A percentile compares a stretch with the other conserved stretches of the same genome.
phyloP scores from a whole-genome alignment of 345 rosid genomes.

The Populus nigra region DNA sequence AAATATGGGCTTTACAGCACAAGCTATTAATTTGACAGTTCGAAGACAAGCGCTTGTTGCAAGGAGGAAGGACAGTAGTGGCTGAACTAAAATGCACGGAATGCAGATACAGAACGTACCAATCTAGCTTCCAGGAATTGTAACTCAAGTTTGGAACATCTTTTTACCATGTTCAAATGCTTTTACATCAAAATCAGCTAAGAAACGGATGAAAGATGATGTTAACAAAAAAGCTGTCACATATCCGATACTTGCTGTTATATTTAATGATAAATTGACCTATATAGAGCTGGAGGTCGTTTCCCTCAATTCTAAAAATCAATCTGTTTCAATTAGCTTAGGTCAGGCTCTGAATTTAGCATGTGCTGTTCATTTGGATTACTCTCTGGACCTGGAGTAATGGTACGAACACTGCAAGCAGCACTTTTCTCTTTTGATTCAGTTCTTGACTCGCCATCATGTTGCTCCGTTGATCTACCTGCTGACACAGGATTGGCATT shows the following conservation, averaged over 20 bases:
- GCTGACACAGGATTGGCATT: conserved; percentile 5
- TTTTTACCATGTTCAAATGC: background rate
- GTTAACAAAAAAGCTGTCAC: conserved; percentile 1
- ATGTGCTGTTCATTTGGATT: conserved; percentile 32
- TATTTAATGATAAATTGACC: conserved; percentile 18
- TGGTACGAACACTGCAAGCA: conserved; percentile 9
- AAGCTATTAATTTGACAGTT: background rate
- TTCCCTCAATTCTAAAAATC: conserved; percentile 1
- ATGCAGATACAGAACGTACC: background rate
- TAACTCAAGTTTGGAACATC: background rate
- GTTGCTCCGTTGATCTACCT: conserved; percentile 18
- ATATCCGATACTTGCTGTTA: conserved; percentile 7
- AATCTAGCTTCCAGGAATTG: background rate
- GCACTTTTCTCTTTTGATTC: conserved; percentile 32
- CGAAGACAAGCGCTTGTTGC: background rate
- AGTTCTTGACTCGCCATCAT: conserved; percentile 14
- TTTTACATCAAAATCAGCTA: background rate
- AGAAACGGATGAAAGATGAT: background rate
- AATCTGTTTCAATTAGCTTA: conserved; percentile 42
- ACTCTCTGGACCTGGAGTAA: conserved; percentile 15
- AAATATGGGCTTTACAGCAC: background rate
- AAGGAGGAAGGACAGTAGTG: background rate
- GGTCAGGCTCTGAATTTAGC: conserved; percentile 51
- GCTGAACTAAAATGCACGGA: background rate
- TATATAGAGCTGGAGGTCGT: conserved; percentile 8